Base-by-base conservation (phyloP, 495 filamentous ascomycete species). In the Penicillium samsonianum region DNA sequence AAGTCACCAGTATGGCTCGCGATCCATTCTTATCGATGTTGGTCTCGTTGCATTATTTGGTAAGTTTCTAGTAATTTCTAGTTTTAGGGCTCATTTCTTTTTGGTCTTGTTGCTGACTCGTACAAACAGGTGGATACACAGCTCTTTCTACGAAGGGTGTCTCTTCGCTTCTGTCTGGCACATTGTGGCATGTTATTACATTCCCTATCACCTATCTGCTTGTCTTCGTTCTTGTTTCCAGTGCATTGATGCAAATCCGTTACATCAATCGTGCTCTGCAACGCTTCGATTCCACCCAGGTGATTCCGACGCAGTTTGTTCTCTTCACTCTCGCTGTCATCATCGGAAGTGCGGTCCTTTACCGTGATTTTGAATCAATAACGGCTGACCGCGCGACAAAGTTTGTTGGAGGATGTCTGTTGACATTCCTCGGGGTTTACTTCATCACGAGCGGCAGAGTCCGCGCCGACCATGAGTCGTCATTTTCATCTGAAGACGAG, bases 241-340 rank as follows among this genome's bases (percentile, higher is more conserved):
- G 93, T 8, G 94, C 94, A 19, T 74, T 98, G 52, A 89, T 97
- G 84, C 94, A 98, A 72, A 91, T 98, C 60, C 90, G 88, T 59
- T 98, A 97, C 69, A 80, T 98, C 59, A 98, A 98, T 75, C 91
- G 91, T 47, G 92, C 94, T 1, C 78, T 98, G 19, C 91, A 95
- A 67, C 86, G 90, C 51, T 98, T 98, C 75, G 91, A 96, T 70
- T 93, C 92, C 0, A 98, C 94, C 0, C 91, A 96, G 64, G 94
- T 98, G 58, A 97, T 98, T 51, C 94, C 94, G 2, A 91, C 90
- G 12, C 94, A 98, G 66, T 98, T 98, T 62, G 94, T 98, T 25
- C 80, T 96, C 38, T 98, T 98, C 70, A 98, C 94, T 0, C 78
- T 98, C 6, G 96, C 87, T 2, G 94, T 98, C 50, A 98, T 98